A percentile compares a stretch with the other conserved stretches of the same genome.
phyloP scores from a whole-genome alignment of 495 filamentous ascomycete genomes.

The Chaetomium fimeti region DNA sequence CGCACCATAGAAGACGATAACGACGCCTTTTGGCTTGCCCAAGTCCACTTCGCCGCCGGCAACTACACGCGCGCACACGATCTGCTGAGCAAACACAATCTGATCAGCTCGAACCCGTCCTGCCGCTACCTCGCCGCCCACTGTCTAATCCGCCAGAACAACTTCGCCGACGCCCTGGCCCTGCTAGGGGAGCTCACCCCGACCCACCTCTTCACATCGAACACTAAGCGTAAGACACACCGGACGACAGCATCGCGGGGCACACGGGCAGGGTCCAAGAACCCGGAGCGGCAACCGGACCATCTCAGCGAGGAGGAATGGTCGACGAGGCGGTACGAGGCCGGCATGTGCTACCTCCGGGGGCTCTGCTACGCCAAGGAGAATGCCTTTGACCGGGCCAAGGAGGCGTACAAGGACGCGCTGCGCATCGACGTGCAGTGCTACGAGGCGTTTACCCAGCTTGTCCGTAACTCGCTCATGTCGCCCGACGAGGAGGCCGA shows the following conservation, averaged over 20 bases:
- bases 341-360: slow-evolving; percentile 93
- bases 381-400: slow-evolving; percentile 95
- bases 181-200: slow-evolving; percentile 93
- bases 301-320: slow-evolving; percentile 67
- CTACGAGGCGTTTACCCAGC: slow-evolving; percentile 95
- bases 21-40: slow-evolving; percentile 27
- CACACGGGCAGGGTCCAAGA: slow-evolving; percentile 40
- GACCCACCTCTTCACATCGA: slow-evolving; percentile 71
- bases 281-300: slow-evolving; percentile 49
- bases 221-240: slow-evolving; percentile 57
- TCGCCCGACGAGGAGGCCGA: slow-evolving; percentile 95
- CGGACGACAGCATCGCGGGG: slow-evolving; percentile 45
- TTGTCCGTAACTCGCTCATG: slow-evolving; percentile 97
- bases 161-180: slow-evolving; percentile 81
- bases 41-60: slow-evolving; percentile 81
- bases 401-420: slow-evolving; percentile 97
- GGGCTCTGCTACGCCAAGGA: slow-evolving; percentile 95
- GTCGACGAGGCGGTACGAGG: slow-evolving; percentile 80
- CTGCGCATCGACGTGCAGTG: slow-evolving; percentile 97
- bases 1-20: slow-evolving; percentile 22
- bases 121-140: slow-evolving; percentile 90
- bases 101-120: slow-evolving; percentile 74
- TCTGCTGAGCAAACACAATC: slow-evolving; percentile 79
- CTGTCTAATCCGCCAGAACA: slow-evolving; percentile 86
- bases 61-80: slow-evolving; percentile 88